Conservation (phyloP, 768 basidiomycete genomes). For the Goffeauzyma gilvescens region DNA sequence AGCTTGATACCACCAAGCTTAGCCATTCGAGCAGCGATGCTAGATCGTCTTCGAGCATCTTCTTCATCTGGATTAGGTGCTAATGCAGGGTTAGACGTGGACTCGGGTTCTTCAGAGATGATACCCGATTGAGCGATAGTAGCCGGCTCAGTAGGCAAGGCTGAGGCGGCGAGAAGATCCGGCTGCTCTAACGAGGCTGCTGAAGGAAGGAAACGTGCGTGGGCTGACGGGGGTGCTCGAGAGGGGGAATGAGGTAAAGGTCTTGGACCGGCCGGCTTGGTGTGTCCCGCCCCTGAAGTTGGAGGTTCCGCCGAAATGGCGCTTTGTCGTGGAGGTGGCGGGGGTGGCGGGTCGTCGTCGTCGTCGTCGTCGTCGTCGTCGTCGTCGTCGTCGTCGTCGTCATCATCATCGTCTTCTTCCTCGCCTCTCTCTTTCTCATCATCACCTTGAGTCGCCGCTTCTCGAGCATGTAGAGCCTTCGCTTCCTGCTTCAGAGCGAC, state of each 20-base stretch:
- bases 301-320: background rate
- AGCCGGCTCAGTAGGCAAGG: too few species aligned
- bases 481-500: conserved; percentile 27
- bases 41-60: conserved; percentile 39
- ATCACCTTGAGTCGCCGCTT: background rate
- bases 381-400: conserved; percentile 9
- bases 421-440: conserved; percentile 6
- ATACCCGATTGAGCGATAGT: too few species aligned
- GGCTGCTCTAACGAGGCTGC: too few species aligned
- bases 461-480: conserved; percentile 5
- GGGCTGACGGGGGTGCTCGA: conserved; percentile 14
- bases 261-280: conserved; percentile 8
- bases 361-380: conserved; percentile 14
- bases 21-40: conserved; percentile 88
- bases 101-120: background rate
- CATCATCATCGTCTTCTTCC: conserved; percentile 15
- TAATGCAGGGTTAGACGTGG: background rate
- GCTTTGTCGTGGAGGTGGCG: conserved; percentile 5
- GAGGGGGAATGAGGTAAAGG: conserved; percentile 4
- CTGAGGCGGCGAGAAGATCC: too few species aligned
- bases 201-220: too few species aligned
- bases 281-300: background rate
- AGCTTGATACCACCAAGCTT: conserved; percentile 71
- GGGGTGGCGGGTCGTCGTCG: conserved; percentile 17
- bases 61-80: conserved; percentile 30